Evolutionary conservation across 495 filamentous ascomycete genomes (phyloP).

Genomic region (Podospora anserina): DNA sequence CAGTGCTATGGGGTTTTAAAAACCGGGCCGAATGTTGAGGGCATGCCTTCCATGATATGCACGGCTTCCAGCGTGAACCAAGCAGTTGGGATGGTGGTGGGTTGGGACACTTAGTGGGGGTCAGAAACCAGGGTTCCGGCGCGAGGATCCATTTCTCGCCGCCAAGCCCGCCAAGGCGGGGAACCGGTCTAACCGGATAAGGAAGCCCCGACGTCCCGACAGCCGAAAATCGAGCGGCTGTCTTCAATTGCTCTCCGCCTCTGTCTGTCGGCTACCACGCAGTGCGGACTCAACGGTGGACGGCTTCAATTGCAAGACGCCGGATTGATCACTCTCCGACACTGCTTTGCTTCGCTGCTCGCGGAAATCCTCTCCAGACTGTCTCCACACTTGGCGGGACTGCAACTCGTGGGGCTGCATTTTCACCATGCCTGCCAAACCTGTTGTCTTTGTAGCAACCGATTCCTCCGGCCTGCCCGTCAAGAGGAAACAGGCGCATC

Average conservation of each 20-base stretch:
- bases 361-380: neutral
- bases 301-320: too few relatives aligned
- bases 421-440: neutral
- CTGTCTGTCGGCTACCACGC: too few relatives aligned
- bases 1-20: too few relatives aligned
- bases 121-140: neutral
- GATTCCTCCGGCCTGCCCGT: constrained; percentile 42
- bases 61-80: neutral
- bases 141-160: too few relatives aligned
- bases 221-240: neutral
- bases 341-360: too few relatives aligned
- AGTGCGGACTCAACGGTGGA: too few relatives aligned
- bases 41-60: too few relatives aligned
- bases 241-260: too few relatives aligned
- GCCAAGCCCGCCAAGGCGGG: too few relatives aligned
- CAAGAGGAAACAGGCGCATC: constrained; percentile 48
- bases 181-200: neutral
- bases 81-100: neutral
- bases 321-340: neutral
- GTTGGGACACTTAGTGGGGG: too few relatives aligned
- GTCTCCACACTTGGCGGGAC: neutral
- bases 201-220: neutral
- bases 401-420: neutral
- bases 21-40: neutral
- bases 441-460: constrained; percentile 45